phyloP scores from a whole-genome alignment of 108 stramenopile genomes.

The Aurantiochytrium sp. region DNA sequence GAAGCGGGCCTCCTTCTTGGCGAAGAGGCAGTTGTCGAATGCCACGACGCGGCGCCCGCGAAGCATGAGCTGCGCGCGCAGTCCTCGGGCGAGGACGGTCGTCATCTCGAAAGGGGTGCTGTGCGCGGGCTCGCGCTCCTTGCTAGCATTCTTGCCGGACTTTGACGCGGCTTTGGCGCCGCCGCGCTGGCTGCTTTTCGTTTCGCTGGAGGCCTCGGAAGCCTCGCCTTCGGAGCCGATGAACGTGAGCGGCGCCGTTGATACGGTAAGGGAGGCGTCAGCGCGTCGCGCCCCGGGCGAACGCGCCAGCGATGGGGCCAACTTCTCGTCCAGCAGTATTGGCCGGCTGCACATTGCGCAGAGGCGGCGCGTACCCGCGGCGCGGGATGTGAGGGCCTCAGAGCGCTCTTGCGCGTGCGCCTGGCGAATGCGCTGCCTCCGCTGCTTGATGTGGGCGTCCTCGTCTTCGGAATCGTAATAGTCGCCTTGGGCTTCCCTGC shows the following conservation, averaged over 20 bases:
- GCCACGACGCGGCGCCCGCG: neutral
- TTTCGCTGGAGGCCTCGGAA: neutral
- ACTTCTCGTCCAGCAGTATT: neutral
- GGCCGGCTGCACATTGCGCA: neutral
- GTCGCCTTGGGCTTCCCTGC: neutral
- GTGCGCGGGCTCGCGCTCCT: neutral
- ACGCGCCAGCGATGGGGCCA: neutral
- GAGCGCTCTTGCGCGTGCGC: neutral
- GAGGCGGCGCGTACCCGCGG: neutral
- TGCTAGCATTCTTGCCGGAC: neutral
- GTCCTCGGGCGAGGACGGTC: neutral
- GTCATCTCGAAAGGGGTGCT: neutral
- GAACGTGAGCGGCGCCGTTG: too few species aligned
- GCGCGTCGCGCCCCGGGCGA: neutral
- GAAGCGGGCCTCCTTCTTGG: neutral
- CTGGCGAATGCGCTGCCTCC: neutral
- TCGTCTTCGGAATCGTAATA: slow-evolving; percentile 26
- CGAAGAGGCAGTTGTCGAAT: neutral
- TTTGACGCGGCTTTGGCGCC: neutral
- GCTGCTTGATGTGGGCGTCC: neutral
- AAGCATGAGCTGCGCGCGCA: neutral
- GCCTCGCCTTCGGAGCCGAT: too few species aligned
- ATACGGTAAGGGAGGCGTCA: neutral
- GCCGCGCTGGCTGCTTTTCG: neutral
- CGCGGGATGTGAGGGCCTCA: neutral